These are phyloP conservation scores for Luzula sylvatica DNA, from an alignment of 176 grass and related monocot genomes.

Conservation along the genomic window DNA sequence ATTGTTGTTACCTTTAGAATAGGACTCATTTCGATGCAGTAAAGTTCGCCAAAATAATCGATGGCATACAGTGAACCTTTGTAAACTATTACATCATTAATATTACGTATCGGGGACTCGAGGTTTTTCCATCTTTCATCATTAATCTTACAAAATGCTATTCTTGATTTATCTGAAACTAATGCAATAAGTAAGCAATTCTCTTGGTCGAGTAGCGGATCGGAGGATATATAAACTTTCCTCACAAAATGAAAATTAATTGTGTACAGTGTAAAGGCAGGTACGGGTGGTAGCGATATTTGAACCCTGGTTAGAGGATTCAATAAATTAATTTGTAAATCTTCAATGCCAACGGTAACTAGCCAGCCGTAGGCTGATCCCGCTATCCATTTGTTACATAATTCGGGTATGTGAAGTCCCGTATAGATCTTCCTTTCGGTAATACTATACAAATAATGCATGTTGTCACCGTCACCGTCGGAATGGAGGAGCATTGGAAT, in stretches of 20 bases:
- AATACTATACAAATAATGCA: too few relatives aligned
- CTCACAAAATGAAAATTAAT: not conserved
- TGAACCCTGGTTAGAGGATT: slow-evolving; percentile 8
- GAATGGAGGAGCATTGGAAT: too few relatives aligned
- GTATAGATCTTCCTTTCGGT: not conserved
- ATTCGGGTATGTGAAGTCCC: not conserved
- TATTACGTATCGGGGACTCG: not conserved
- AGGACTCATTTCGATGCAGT: too few relatives aligned
- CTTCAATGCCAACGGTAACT: not conserved
- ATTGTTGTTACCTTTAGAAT: too few relatives aligned
- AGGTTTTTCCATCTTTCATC: slow-evolving; percentile 10
- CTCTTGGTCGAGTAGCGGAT: too few relatives aligned
- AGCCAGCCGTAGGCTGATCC: not conserved
- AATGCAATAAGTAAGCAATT: slow-evolving; percentile 5
- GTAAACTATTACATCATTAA: not conserved
- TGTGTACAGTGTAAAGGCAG: not conserved
- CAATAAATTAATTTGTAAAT: not conserved
- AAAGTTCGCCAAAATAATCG: too few relatives aligned
- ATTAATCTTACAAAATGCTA: slow-evolving; percentile 3
- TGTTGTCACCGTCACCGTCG: too few relatives aligned
- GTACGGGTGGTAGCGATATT: slow-evolving; percentile 1
- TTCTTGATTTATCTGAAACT: not conserved
- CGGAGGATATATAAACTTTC: not conserved
- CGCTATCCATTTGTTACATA: too few relatives aligned
- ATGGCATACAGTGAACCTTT: too few relatives aligned